Percentiles rank a stretch among this genome's conserved stretches.
Conservation (phyloP, 495 filamentous ascomycete genomes). For the Emericellopsis terricola region DNA sequence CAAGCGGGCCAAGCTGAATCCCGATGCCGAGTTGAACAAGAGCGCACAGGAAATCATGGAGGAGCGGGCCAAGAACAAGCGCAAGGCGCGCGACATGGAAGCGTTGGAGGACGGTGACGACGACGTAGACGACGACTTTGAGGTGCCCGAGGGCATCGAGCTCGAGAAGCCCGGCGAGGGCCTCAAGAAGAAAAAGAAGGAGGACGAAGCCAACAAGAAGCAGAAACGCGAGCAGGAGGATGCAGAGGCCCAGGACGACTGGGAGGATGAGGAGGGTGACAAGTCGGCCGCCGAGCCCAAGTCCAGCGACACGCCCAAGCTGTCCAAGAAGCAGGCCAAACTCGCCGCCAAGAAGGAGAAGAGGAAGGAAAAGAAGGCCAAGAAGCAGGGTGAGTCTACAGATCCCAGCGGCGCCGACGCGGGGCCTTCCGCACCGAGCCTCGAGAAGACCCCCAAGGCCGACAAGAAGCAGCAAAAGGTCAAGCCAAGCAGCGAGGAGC, state of each 20-base stretch:
- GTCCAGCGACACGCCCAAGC: slow-evolving; percentile 44
- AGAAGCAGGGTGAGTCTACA: slow-evolving; percentile 25
- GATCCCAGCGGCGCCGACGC: not conserved
- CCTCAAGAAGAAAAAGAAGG: slow-evolving; percentile 24
- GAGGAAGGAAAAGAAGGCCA: slow-evolving; percentile 13
- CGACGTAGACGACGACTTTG: slow-evolving; percentile 16
- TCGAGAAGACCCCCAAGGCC: slow-evolving; percentile 6
- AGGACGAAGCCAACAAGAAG: slow-evolving; percentile 23
- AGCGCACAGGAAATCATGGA: slow-evolving; percentile 76
- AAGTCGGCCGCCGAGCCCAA: slow-evolving; percentile 63
- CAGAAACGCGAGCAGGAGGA: slow-evolving; percentile 13
- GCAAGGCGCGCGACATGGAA: slow-evolving; percentile 24
- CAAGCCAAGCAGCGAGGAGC: not conserved
- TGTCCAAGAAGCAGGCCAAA: slow-evolving; percentile 6
- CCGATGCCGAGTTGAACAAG: slow-evolving; percentile 49
- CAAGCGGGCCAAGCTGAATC: slow-evolving; percentile 68
- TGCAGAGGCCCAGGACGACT: slow-evolving; percentile 9
- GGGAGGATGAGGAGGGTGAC: slow-evolving; percentile 15
- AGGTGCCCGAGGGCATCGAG: slow-evolving; percentile 24
- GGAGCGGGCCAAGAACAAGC: slow-evolving; percentile 55
- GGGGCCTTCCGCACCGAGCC: not conserved
- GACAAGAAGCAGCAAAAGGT: slow-evolving; percentile 18
- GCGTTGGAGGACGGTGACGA: slow-evolving; percentile 8
- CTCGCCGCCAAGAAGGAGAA: slow-evolving; percentile 12
- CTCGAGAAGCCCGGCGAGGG: slow-evolving; percentile 36